These are phyloP conservation scores for Aeminium ludgeri DNA, from an alignment of 495 filamentous ascomycete species.

Conservation along the genomic window DNA sequence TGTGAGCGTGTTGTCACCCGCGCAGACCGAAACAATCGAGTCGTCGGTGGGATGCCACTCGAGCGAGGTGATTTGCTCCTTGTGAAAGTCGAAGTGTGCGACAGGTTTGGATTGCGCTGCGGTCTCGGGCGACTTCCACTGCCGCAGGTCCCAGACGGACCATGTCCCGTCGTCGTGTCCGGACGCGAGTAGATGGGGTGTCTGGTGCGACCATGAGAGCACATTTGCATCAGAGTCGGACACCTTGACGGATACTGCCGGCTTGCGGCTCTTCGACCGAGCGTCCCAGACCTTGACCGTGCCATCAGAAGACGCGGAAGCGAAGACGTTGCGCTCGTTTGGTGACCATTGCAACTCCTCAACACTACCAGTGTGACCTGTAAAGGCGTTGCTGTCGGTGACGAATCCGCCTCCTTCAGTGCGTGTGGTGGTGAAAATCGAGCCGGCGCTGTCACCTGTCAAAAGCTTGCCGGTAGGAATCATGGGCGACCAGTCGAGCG, in stretches of 20 bases:
- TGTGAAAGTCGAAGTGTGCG: conserved; percentile 83
- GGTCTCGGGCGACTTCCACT: conserved; percentile 57
- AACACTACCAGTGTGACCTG: conserved; percentile 65
- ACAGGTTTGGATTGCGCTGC: conserved; percentile 46
- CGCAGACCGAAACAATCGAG: conserved; percentile 79
- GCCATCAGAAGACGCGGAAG: conserved; percentile 81
- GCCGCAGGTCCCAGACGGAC: conserved; percentile 89
- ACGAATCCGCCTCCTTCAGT: conserved; percentile 78
- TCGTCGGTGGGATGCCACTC: conserved; percentile 98
- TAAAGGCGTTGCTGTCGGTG: conserved; percentile 62
- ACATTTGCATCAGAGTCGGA: conserved; percentile 84
- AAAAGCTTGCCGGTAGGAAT: conserved; percentile 63
- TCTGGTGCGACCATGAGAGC: conserved; percentile 79
- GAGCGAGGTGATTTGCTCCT: conserved; percentile 83
- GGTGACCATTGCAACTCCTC: conserved; percentile 97
- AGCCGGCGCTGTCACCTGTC: conserved; percentile 78
- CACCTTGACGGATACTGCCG: conserved; percentile 70
- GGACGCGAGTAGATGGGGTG: conserved; percentile 73
- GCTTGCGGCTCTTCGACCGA: conserved; percentile 68
- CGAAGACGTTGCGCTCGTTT: conserved; percentile 77
- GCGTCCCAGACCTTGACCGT: conserved; percentile 93
- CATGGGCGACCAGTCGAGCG: conserved; percentile 79
- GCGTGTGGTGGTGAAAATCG: conserved; percentile 72
- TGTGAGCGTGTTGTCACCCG: conserved; percentile 84
- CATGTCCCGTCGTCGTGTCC: conserved; percentile 89